A percentile compares a stretch with the other conserved stretches of the same genome.
Conservation (phyloP, 73 alveolate species). For the Symbiodinium natans region DNA sequence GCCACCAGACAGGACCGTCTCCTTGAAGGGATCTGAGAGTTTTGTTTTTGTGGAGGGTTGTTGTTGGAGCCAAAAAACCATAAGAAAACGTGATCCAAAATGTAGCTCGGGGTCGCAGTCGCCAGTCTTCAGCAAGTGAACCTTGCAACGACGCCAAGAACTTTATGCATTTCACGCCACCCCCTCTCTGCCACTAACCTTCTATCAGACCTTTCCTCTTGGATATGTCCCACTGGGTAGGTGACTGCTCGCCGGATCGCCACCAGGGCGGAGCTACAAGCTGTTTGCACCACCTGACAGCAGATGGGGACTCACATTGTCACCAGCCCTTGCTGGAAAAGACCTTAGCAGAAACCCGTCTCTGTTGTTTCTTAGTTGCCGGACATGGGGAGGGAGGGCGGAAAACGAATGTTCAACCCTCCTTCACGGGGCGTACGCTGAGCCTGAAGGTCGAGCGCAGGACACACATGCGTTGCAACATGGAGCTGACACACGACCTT, state of each 20-base stretch:
- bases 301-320: too few relatives aligned
- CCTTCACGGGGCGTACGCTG: too few relatives aligned
- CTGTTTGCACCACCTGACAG: slow-evolving; percentile 66
- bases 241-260: slow-evolving; percentile 45
- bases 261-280: slow-evolving; percentile 85
- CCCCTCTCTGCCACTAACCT: too few relatives aligned
- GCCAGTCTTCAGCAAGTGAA: slow-evolving; percentile 51
- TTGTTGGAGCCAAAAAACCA: background rate
- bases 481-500: too few relatives aligned
- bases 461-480: too few relatives aligned
- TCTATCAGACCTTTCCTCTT: too few relatives aligned
- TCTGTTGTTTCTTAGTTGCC: background rate
- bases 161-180: too few relatives aligned
- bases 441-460: too few relatives aligned
- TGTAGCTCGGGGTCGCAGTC: slow-evolving; percentile 25
- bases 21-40: background rate
- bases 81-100: background rate
- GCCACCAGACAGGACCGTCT: slow-evolving; percentile 37
- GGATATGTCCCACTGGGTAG: too few relatives aligned
- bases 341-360: too few relatives aligned
- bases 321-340: too few relatives aligned
- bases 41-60: background rate
- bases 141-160: slow-evolving; percentile 33
- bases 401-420: too few relatives aligned
- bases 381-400: background rate